Percentiles rank a stretch among this genome's conserved stretches.
phyloP scores from a whole-genome alignment of 2,329 filamentous ascomycete species.

The Ophiostoma fasciatum region DNA sequence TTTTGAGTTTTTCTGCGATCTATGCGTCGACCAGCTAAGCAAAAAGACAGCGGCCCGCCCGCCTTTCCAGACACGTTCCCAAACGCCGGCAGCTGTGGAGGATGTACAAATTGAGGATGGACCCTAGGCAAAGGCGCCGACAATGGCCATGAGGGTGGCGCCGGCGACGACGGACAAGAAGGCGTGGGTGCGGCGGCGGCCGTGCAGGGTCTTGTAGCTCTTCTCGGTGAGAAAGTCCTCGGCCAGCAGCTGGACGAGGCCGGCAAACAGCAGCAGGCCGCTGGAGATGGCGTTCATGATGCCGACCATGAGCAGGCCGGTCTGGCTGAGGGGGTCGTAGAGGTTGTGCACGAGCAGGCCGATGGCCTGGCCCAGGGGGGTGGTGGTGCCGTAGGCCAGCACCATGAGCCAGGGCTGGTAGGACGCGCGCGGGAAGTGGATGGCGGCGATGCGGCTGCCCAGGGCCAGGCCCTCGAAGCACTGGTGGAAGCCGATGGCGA shows the following conservation, averaged over 20 bases:
- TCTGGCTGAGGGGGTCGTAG: conserved; percentile 65
- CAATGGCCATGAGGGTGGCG: conserved; percentile 53
- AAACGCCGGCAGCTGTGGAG: too few relatives aligned
- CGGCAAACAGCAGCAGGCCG: conserved; percentile 67
- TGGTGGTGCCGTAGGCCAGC: conserved; percentile 60
- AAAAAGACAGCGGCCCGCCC: too few relatives aligned
- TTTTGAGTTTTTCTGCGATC: too few relatives aligned
- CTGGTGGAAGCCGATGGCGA: conserved; percentile 74
- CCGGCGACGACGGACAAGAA: conserved; percentile 49
- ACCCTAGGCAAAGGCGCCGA: conserved; percentile 64
- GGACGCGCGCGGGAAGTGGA: conserved; percentile 62
- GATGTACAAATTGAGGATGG: too few relatives aligned
- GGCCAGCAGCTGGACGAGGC: conserved; percentile 68
- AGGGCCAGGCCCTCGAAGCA: conserved; percentile 81
- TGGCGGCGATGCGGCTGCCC: conserved; percentile 68
- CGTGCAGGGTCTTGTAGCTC: conserved; percentile 52
- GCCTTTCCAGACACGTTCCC: too few relatives aligned
- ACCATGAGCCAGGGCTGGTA: conserved; percentile 74
- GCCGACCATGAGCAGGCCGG: conserved; percentile 67
- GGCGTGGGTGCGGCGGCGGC: conserved; percentile 44
- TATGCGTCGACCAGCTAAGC: too few relatives aligned
- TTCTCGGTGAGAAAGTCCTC: conserved; percentile 72
- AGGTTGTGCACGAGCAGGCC: conserved; percentile 63
- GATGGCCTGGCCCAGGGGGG: conserved; percentile 71
- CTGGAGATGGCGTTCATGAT: conserved; percentile 79